These are phyloP conservation scores for Petasospora fabianii DNA, from an alignment of 1,139 yeast species.

Conservation along the genomic window DNA sequence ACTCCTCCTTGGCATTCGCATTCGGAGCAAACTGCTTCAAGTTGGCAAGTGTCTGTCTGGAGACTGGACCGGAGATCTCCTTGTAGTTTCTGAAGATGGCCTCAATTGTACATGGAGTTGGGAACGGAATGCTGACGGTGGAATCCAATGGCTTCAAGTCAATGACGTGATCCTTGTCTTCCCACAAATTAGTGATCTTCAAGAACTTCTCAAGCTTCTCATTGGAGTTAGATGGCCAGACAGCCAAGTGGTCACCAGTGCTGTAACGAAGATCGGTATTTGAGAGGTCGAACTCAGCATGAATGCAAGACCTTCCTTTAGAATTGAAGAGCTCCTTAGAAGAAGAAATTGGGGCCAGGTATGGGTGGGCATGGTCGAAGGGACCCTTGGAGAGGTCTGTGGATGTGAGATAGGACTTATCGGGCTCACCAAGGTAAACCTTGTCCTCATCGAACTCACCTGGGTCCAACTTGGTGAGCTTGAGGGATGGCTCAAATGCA, in stretches of 20 bases:
- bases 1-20: conserved; percentile 49
- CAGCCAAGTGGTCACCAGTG: conserved; percentile 94
- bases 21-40: conserved; percentile 82
- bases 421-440: conserved; percentile 86
- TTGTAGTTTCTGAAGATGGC: conserved; percentile 82
- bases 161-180: conserved; percentile 54
- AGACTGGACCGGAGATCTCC: conserved; percentile 90
- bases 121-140: conserved; percentile 75
- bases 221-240: conserved; percentile 89
- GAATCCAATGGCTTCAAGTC: conserved; percentile 70
- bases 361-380: conserved; percentile 80
- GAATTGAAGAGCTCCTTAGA: conserved; percentile 71
- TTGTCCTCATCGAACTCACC: conserved; percentile 34
- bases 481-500: conserved; percentile 69
- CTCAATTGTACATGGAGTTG: conserved; percentile 87
- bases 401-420: conserved; percentile 50
- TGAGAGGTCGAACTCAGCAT: conserved; percentile 81
- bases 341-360: conserved; percentile 59
- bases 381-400: conserved; percentile 64
- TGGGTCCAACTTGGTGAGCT: conserved; percentile 36
- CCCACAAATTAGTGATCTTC: conserved; percentile 56
- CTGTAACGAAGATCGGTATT: conserved; percentile 74
- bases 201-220: conserved; percentile 67
- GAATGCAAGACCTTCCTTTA: conserved; percentile 72
- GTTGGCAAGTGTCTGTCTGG: conserved; percentile 81